phyloP scores from a whole-genome alignment of 495 filamentous ascomycete genomes.

The Daldinia vernicosa region DNA sequence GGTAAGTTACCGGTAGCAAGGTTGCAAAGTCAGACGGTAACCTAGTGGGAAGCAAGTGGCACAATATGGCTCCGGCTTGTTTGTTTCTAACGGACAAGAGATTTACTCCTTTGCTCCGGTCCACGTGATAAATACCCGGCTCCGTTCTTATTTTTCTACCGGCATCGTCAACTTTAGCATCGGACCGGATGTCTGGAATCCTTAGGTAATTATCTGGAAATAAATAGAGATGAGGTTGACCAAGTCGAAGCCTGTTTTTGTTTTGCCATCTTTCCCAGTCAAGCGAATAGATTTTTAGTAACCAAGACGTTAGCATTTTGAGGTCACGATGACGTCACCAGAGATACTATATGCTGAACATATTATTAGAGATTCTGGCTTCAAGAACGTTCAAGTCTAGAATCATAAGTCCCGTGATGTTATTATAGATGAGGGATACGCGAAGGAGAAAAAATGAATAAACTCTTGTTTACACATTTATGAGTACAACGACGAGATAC shows the following conservation, averaged over 20 bases:
- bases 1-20: not conserved
- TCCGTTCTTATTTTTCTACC: not conserved
- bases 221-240: not conserved
- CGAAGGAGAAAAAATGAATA: not conserved
- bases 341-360: not conserved
- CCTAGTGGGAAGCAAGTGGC: not conserved
- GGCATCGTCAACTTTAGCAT: not conserved
- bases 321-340: conserved; percentile 24
- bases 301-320: not conserved
- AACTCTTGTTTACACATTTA: not conserved
- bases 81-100: not conserved
- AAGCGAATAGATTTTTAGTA: not conserved
- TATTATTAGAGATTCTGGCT: not conserved
- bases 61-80: not conserved
- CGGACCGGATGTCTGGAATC: not conserved
- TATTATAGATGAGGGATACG: not conserved
- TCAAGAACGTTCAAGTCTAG: not conserved
- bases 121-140: not conserved
- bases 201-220: not conserved
- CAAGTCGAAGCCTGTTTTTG: conserved; percentile 1
- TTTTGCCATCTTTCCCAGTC: not conserved
- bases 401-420: not conserved
- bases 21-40: not conserved
- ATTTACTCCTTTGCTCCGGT: not conserved
- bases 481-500: not conserved